phyloP scores from a whole-genome alignment of 495 filamentous ascomycete genomes.

The Lepraria neglecta region DNA sequence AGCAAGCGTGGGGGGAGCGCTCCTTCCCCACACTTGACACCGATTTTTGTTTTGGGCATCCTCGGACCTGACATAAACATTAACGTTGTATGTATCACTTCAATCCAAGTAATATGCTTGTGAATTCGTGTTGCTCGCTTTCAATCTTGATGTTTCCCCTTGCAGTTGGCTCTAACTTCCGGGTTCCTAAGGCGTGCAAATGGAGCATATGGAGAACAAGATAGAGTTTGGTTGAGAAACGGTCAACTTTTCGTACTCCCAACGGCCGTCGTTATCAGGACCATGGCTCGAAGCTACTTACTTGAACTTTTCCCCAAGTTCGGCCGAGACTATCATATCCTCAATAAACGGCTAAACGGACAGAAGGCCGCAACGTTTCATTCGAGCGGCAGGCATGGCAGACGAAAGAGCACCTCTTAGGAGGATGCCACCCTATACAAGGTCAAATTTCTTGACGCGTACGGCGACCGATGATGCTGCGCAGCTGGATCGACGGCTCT shows the following conservation, averaged over 20 bases:
- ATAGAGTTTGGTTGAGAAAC: background rate
- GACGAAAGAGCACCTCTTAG: background rate
- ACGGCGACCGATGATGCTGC: conserved; percentile 51
- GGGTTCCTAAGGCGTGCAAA: background rate
- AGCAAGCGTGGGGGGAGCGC: background rate
- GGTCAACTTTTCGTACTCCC: background rate
- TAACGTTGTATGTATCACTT: background rate
- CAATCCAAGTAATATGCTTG: background rate
- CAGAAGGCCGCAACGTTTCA: background rate
- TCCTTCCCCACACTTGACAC: background rate
- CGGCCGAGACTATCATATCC: background rate
- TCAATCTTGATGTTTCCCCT: background rate
- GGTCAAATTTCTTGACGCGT: conserved; percentile 49
- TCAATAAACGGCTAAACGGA: background rate
- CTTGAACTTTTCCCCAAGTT: background rate
- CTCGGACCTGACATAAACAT: background rate
- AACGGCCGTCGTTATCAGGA: background rate
- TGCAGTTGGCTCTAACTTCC: background rate
- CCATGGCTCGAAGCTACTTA: background rate
- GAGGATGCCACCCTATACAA: conserved; percentile 30
- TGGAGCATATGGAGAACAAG: background rate
- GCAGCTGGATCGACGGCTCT: conserved; percentile 39
- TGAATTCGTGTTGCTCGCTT: background rate
- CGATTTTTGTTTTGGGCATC: background rate
- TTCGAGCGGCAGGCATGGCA: background rate